Percentiles rank a stretch among this genome's conserved stretches.
Conservation (phyloP, 148 eudicot species). For the Agrostemma githago region DNA sequence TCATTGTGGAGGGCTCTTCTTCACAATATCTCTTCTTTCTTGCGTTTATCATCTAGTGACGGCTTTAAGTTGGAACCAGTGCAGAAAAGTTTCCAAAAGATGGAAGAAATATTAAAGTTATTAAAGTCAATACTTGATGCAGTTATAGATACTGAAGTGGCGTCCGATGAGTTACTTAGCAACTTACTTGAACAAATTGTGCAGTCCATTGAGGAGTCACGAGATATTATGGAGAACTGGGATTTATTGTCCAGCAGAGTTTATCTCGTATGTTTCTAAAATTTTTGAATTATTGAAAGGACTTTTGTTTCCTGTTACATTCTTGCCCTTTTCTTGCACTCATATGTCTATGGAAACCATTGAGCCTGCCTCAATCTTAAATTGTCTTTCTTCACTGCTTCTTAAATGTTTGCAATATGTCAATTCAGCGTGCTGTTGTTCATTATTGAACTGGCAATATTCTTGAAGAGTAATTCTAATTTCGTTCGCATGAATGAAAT, state of each 20-base stretch:
- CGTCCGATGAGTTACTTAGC: slow-evolving; percentile 51
- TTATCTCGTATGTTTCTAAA: slow-evolving; percentile 55
- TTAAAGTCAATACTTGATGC: slow-evolving; percentile 70
- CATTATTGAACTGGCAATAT: not conserved
- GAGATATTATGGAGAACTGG: slow-evolving; percentile 69
- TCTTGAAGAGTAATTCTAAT: not conserved
- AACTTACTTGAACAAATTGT: slow-evolving; percentile 52
- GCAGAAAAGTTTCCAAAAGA: slow-evolving; percentile 49
- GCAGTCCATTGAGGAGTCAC: slow-evolving; percentile 54
- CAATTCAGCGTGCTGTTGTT: not conserved
- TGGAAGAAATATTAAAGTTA: slow-evolving; percentile 68
- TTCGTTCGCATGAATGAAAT: not conserved
- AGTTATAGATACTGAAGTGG: slow-evolving; percentile 49
- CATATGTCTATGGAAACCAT: not conserved
- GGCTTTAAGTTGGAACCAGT: slow-evolving; percentile 48
- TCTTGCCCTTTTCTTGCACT: not conserved
- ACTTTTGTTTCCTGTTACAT: not conserved
- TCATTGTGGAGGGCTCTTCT: slow-evolving; percentile 66
- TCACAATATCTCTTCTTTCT: slow-evolving; percentile 59
- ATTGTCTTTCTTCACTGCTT: not conserved
- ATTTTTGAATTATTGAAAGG: slow-evolving; percentile 2
- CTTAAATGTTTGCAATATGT: not conserved
- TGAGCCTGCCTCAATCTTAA: not conserved
- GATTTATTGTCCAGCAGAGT: slow-evolving; percentile 79
- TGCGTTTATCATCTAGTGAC: slow-evolving; percentile 47